Evolutionary conservation across 352 stramenopile genomes (phyloP).

Genomic region (Phytophthora chlamydospora): DNA sequence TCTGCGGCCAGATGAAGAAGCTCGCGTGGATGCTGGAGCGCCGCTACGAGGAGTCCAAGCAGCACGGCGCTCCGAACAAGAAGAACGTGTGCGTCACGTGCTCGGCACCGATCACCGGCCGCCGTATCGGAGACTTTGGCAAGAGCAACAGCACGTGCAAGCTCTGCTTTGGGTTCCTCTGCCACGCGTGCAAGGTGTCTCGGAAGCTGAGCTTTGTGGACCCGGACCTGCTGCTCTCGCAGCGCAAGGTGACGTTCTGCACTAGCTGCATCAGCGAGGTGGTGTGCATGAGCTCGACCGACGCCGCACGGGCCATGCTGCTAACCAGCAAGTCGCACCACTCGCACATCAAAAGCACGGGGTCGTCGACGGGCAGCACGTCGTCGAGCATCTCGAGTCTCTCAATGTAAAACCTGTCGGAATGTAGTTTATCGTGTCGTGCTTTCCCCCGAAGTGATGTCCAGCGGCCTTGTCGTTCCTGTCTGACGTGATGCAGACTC

Average conservation of each 20-base stretch:
- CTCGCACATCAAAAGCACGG: not conserved
- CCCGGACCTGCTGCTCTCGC: slow-evolving; percentile 24
- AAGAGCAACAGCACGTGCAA: slow-evolving; percentile 33
- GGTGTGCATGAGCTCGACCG: slow-evolving; percentile 10
- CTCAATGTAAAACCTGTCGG: slow-evolving; percentile 10
- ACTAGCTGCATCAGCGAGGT: slow-evolving; percentile 20
- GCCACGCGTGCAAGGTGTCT: slow-evolving; percentile 24
- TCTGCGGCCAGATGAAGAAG: slow-evolving; percentile 27
- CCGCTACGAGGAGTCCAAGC: slow-evolving; percentile 5
- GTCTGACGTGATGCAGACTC: too few relatives aligned
- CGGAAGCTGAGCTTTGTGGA: slow-evolving; percentile 31
- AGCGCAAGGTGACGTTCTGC: slow-evolving; percentile 34
- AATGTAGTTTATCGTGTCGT: not conserved
- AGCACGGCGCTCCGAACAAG: slow-evolving; percentile 10
- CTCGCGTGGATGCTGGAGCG: slow-evolving; percentile 33
- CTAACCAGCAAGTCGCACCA: slow-evolving; percentile 5
- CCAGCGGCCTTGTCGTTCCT: too few relatives aligned
- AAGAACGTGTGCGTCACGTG: slow-evolving; percentile 31
- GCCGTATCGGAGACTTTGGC: slow-evolving; percentile 11
- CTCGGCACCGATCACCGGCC: slow-evolving; percentile 2
- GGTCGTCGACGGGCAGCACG: slow-evolving; percentile 8
- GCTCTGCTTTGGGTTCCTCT: slow-evolving; percentile 22
- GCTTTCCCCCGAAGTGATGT: not conserved
- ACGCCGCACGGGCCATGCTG: slow-evolving; percentile 13
- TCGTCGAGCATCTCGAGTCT: slow-evolving; percentile 7